These are phyloP conservation scores for Neofusicoccum cordaticola DNA, from an alignment of 2,329 filamentous ascomycete genomes.

Conservation along the genomic window DNA sequence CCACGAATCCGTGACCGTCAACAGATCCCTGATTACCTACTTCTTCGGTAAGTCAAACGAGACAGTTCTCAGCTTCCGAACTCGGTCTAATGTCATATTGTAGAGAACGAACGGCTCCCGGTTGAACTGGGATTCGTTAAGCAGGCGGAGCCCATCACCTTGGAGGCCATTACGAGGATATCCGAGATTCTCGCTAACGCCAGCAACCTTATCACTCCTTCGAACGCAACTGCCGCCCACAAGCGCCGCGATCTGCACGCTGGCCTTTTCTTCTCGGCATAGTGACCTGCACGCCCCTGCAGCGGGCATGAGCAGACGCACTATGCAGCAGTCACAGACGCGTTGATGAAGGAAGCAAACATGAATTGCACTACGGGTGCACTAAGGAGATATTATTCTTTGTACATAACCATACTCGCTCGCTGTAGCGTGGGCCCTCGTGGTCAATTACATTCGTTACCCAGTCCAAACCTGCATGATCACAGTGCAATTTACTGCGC, in stretches of 20 bases:
- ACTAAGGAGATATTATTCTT: no score
- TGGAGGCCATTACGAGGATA: constrained; percentile 19
- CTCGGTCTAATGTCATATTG: neutral
- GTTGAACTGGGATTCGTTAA: constrained; percentile 39
- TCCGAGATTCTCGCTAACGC: neutral
- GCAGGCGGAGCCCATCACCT: constrained; percentile 20
- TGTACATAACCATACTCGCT: no score
- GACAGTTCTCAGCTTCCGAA: no score
- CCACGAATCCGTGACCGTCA: constrained; percentile 38
- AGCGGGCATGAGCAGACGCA: no score
- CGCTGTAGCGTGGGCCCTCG: no score
- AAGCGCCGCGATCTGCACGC: neutral
- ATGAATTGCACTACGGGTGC: no score
- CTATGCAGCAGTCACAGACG: no score
- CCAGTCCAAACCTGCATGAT: no score
- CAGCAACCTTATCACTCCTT: neutral
- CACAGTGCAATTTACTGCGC: no score
- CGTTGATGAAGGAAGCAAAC: no score
- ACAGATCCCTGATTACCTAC: constrained; percentile 42
- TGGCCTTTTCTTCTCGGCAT: neutral
- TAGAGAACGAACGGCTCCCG: constrained; percentile 46
- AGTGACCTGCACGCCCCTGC: no score
- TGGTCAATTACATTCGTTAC: no score
- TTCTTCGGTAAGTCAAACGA: constrained; percentile 43
- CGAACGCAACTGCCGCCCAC: neutral